Percentiles rank a stretch among this genome's conserved stretches.
phyloP scores from a whole-genome alignment of 805 yeast genomes.

The Millerago galiae region DNA sequence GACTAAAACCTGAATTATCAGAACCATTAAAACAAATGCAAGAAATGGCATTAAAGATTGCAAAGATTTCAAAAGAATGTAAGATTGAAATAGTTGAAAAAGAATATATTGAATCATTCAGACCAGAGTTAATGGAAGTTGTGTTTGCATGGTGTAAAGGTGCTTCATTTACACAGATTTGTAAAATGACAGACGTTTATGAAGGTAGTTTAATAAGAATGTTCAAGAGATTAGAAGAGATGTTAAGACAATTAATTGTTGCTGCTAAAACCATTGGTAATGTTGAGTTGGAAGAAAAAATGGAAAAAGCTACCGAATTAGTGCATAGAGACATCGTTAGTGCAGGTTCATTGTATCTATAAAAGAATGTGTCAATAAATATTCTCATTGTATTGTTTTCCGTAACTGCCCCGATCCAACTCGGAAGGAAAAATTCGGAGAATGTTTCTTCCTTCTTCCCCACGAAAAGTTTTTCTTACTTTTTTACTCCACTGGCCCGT shows the following conservation, averaged over 20 bases:
- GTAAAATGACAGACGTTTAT: conserved; percentile 98
- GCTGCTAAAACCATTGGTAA: conserved; percentile 97
- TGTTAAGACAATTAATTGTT: conserved; percentile 79
- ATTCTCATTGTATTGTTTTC: background rate
- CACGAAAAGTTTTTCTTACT: background rate
- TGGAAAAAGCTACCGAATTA: conserved; percentile 78
- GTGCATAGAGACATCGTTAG: conserved; percentile 95
- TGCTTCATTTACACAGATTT: conserved; percentile 90
- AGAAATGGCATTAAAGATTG: conserved; percentile 87
- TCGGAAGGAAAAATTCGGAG: background rate
- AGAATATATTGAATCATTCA: conserved; percentile 86
- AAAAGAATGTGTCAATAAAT: background rate
- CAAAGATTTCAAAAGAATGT: conserved; percentile 82
- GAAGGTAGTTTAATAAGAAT: conserved; percentile 95
- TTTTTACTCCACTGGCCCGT: background rate
- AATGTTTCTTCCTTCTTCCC: background rate
- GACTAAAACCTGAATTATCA: conserved; percentile 82
- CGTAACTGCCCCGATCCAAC: background rate
- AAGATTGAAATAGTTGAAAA: conserved; percentile 86
- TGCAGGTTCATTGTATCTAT: conserved; percentile 84
- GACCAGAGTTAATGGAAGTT: conserved; percentile 94
- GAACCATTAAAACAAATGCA: conserved; percentile 86
- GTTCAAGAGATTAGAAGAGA: conserved; percentile 91
- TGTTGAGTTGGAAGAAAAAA: conserved; percentile 74
- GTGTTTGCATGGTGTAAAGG: conserved; percentile 97